Evolutionary conservation across 2,329 filamentous ascomycete species (phyloP).

Genomic region (Aspergillus felis): DNA sequence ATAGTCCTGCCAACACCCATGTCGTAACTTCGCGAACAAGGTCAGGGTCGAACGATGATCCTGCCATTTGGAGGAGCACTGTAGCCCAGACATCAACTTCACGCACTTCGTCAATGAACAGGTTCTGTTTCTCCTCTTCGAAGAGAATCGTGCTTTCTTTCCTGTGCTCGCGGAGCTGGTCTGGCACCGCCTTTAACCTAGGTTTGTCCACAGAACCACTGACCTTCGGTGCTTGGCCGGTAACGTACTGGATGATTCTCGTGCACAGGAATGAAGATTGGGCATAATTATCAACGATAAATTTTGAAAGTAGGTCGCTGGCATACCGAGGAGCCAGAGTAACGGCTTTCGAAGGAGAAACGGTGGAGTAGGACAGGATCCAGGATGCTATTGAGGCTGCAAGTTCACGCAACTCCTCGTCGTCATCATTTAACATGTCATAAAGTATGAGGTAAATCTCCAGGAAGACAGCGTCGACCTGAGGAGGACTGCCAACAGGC

Average conservation of each 20-base stretch:
- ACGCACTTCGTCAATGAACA: conserved; percentile 80
- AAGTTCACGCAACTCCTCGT: conserved; percentile 75
- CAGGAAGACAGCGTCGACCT: conserved; percentile 40
- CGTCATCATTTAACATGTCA: conserved; percentile 79
- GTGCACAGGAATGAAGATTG: conserved; percentile 29
- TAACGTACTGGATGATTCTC: conserved; percentile 38
- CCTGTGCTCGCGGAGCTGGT: conserved; percentile 29
- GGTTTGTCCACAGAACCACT: conserved; percentile 14
- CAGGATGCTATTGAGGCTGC: conserved; percentile 46
- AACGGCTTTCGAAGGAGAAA: conserved; percentile 25
- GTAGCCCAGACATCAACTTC: conserved; percentile 68
- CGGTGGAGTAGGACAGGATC: conserved; percentile 31
- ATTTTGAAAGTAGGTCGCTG: conserved; percentile 36
- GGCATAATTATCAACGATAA: conserved; percentile 33
- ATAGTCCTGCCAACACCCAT: conserved; percentile 34
- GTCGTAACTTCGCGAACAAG: conserved; percentile 18
- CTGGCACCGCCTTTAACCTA: conserved; percentile 21
- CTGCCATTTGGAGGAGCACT: conserved; percentile 40
- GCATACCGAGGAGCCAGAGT: conserved; percentile 49
- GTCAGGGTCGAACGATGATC: conserved; percentile 18
- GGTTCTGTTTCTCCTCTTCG: conserved; percentile 84
- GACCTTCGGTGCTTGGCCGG: conserved; percentile 26
- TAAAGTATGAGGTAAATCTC: conserved; percentile 64
- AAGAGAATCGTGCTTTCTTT: conserved; percentile 59
- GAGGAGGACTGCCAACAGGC: conserved; percentile 15